These are phyloP conservation scores for Domatiomyces catenatus DNA, from an alignment of 2,329 filamentous ascomycete genomes.

Conservation along the genomic window DNA sequence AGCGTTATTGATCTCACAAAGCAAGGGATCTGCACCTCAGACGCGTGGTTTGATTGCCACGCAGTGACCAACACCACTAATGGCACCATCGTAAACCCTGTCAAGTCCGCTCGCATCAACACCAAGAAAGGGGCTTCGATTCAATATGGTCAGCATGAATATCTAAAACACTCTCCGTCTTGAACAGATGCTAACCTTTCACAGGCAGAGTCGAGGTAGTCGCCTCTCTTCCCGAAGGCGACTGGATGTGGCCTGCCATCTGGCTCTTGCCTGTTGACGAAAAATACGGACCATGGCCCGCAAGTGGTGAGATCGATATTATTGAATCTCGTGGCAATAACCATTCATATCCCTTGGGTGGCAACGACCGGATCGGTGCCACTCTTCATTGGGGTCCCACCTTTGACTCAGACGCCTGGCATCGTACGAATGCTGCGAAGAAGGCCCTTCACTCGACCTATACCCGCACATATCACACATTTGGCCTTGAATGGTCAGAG, in stretches of 20 bases:
- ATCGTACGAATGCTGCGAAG: constrained; percentile 67
- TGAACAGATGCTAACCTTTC: neutral
- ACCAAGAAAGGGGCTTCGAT: constrained; percentile 56
- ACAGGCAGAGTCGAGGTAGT: constrained; percentile 53
- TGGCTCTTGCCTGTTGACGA: constrained; percentile 68
- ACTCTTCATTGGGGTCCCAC: constrained; percentile 72
- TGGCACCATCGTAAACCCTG: constrained; percentile 59
- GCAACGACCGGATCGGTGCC: constrained; percentile 66
- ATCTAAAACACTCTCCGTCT: neutral
- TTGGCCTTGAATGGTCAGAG: constrained; percentile 71
- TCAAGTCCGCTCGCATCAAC: constrained; percentile 63
- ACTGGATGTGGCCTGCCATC: constrained; percentile 88
- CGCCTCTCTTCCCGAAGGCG: constrained; percentile 58
- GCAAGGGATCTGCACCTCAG: constrained; percentile 53
- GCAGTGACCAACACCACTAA: constrained; percentile 62
- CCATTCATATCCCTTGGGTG: constrained; percentile 57
- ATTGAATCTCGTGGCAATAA: constrained; percentile 71
- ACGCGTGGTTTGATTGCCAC: constrained; percentile 45
- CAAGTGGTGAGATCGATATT: constrained; percentile 72
- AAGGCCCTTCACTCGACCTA: constrained; percentile 61
- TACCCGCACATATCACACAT: constrained; percentile 54
- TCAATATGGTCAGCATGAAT: constrained; percentile 46
- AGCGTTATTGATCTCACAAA: constrained; percentile 52
- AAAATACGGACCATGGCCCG: constrained; percentile 62
- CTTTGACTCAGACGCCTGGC: constrained; percentile 59